These are phyloP conservation scores for Penicillium paneum DNA, from an alignment of 2,329 filamentous ascomycete species.

Conservation along the genomic window DNA sequence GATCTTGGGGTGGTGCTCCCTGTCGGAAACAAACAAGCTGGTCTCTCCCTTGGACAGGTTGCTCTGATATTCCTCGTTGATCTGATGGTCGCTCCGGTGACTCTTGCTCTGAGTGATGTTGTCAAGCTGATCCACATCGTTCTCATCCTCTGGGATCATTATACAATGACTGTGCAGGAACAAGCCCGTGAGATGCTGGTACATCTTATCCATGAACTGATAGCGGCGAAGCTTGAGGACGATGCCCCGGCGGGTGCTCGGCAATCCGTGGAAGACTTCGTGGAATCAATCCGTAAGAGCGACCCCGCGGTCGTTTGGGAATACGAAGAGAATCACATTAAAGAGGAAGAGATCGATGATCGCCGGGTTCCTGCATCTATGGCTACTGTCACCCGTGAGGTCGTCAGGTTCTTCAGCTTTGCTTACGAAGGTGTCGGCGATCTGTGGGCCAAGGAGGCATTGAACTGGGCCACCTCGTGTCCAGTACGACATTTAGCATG, in stretches of 20 bases:
- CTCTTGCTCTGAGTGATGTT: slow-evolving; percentile 73
- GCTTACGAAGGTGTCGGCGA: slow-evolving; percentile 84
- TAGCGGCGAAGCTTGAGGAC: slow-evolving; percentile 75
- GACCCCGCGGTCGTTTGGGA: slow-evolving; percentile 85
- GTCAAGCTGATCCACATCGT: slow-evolving; percentile 87
- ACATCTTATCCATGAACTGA: slow-evolving; percentile 91
- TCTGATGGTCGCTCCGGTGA: slow-evolving; percentile 87
- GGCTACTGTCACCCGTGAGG: slow-evolving; percentile 75
- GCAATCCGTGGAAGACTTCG: slow-evolving; percentile 77
- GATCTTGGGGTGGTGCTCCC: slow-evolving; percentile 77
- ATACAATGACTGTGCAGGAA: slow-evolving; percentile 90
- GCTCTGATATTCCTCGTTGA: slow-evolving; percentile 93
- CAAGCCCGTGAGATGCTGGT: slow-evolving; percentile 97
- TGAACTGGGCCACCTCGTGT: slow-evolving; percentile 96
- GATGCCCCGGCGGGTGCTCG: slow-evolving; percentile 65
- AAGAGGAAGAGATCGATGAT: slow-evolving; percentile 65
- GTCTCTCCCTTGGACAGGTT: slow-evolving; percentile 87
- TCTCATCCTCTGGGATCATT: slow-evolving; percentile 94
- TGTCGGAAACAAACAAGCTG: slow-evolving; percentile 83
- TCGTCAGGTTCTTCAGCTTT: slow-evolving; percentile 80
- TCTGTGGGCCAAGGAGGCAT: slow-evolving; percentile 82
- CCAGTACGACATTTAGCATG: slow-evolving; percentile 93
- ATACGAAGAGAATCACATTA: slow-evolving; percentile 89
- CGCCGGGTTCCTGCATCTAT: slow-evolving; percentile 84
- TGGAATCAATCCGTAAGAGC: slow-evolving; percentile 80